Evolutionary conservation across 2,329 filamentous ascomycete species (phyloP).

Genomic region (Aaosphaeria pasadenensis): DNA sequence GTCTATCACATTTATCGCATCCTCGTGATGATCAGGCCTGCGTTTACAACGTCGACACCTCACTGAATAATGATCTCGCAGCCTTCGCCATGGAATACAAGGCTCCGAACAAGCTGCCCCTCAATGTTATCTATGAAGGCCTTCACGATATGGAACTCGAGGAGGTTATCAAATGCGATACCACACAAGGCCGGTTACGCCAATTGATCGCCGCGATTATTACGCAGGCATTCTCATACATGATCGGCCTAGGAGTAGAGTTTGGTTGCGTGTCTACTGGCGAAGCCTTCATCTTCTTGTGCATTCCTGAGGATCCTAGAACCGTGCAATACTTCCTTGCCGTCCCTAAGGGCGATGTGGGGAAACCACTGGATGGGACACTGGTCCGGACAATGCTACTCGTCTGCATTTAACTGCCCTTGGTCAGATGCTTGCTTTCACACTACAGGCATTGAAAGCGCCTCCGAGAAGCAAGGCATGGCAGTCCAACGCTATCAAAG

Average conservation of each 20-base stretch:
- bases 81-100: slow-evolving; percentile 1
- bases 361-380: background rate
- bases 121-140: background rate
- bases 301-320: background rate
- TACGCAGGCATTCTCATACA: background rate
- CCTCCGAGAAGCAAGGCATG: background rate
- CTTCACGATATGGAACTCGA: background rate
- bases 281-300: background rate
- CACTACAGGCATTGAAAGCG: background rate
- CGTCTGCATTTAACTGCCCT: background rate
- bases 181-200: background rate
- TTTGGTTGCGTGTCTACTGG: background rate
- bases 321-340: background rate
- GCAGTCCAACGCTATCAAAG: background rate
- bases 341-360: background rate
- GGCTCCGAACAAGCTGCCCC: background rate
- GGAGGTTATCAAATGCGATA: background rate
- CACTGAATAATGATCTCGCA: background rate
- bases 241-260: background rate
- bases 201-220: background rate
- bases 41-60: background rate
- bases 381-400: background rate
- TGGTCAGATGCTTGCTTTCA: background rate
- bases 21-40: slow-evolving; percentile 1
- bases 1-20: slow-evolving; percentile 12